Evolutionary conservation across 2,329 filamentous ascomycete genomes (phyloP).

Genomic region (Davidsoniella neocaledoniae): DNA sequence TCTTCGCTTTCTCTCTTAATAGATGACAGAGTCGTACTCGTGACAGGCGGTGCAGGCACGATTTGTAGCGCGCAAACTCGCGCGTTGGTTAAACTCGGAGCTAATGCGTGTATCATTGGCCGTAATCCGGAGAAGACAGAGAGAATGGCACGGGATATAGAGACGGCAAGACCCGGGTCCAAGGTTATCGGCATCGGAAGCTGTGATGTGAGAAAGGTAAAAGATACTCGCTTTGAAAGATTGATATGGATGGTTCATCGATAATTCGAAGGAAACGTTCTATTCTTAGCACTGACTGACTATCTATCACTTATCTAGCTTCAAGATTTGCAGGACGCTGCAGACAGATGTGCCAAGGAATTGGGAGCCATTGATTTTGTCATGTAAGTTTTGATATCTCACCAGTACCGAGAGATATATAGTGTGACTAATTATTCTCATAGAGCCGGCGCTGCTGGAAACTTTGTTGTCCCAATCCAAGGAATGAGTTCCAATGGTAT

Average conservation of each 20-base stretch:
- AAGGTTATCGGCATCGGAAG: constrained; percentile 77
- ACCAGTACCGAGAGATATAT: too few species aligned
- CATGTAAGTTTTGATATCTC: constrained; percentile 43
- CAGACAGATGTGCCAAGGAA: constrained; percentile 63
- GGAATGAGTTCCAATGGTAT: constrained; percentile 55
- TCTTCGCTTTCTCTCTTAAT: constrained; percentile 1
- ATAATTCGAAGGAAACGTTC: too few species aligned
- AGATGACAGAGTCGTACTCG: constrained; percentile 84
- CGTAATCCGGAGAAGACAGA: constrained; percentile 82
- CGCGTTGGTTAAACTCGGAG: constrained; percentile 78
- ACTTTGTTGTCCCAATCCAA: constrained; percentile 77
- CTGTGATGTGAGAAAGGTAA: constrained; percentile 57
- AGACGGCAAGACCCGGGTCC: constrained; percentile 57
- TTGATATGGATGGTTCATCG: background rate
- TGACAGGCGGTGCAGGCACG: constrained; percentile 81
- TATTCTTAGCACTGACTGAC: background rate
- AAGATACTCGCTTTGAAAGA: constrained; percentile 18
- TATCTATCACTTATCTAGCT: constrained; percentile 21
- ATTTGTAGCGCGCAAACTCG: constrained; percentile 92
- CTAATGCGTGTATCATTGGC: constrained; percentile 85
- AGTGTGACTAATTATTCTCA: background rate
- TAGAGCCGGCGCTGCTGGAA: constrained; percentile 85
- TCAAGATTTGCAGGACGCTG: constrained; percentile 53
- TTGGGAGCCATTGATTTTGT: constrained; percentile 82
- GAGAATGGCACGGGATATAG: constrained; percentile 62